Base-by-base conservation (phyloP, 345 rosid species). In the Lepidium sativum region DNA sequence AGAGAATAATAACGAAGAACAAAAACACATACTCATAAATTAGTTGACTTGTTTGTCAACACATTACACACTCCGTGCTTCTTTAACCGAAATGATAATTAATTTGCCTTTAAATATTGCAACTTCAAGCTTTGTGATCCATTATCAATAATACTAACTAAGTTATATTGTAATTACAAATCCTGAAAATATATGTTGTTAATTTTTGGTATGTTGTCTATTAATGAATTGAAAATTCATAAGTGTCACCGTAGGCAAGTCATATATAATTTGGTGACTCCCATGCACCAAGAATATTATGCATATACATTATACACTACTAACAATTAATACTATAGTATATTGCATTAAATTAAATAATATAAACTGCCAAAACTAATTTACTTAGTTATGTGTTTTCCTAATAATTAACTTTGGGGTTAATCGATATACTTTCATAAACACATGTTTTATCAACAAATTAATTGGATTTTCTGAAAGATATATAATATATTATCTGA, bases 1-100 rank as follows among this genome's bases (percentile, higher is more conserved):
- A 48, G 34, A 64, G 32, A 47, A 33, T 72, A 55, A 21, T 45
- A 38, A 18, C 14, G 58, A 45, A 56, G 44, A 64, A 53, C 23
- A 48, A 56, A 63, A 11, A 47, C 45, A 32, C n/a, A 39, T 49
- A 48, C 32, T n/a, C n/a, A n/a, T n/a, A n/a, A 65, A 25, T 56
- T 48, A 56, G 65, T 58, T 65, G 62, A 72, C 71, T 58, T n/a
- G 10, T 58, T 34, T 34, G 76, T 72, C 71, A 72, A n/a, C n/a
- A n/a, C n/a, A n/a, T n/a, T n/a, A 42, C 59, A 39, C 33, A 16
- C 17, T 2, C 45, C 34, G 53, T 66, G 71, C 31, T 37, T 42
- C 67, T 65, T 65, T 65, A 59, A 55, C 72, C 35, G 40, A 51
- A 63, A 51, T 34, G 25, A n/a, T 29, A 71, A 40, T 20, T 48